Evolutionary conservation across 23 red algal species (phyloP), one percentile per base, ranked within the genome.

Genomic region (Chondrus crispus): DNA sequence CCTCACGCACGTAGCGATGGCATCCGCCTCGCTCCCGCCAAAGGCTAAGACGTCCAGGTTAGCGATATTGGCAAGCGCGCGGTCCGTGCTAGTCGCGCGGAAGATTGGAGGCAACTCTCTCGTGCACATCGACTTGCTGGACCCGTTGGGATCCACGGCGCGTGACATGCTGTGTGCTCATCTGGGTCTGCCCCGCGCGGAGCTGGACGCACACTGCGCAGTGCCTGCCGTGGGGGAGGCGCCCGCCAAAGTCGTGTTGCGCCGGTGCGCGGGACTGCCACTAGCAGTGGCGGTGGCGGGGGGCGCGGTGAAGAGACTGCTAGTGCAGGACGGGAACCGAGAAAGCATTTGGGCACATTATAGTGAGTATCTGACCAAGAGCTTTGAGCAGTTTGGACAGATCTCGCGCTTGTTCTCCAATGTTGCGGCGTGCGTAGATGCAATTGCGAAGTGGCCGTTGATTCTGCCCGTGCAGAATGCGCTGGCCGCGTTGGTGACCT

Each of bases 361-460:
- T 20, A 5, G 73, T 42, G 69, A n/a, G 18, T 90, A 90, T 81
- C 72, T 90, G 16, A 46, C 53, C 5, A 78, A 81, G 24, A 80
- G 69, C 74, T 90, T 90, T 52, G 87, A 78, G 48, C 73, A 90
- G 46, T 90, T 90, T 75, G 87, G 87, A 78, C 41, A 90, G 3
- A 80, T 90, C 69, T 90, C 64, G 38, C 71, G 87, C 74, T 51
- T 90, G 9, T 90, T 79, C 62, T 53, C 28, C 32, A 63, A 41
- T 38, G 41, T 90, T 50, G 50, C 45, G 20, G 39, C 32, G 3
- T 90, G 87, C 36, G 39, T 90, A 46, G 47, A 37, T 64, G 53
- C 52, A 38, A 55, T 90, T 20, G 57, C 3, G 16, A 33, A 76
- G 20, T 90, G 87, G 87, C 46, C 55, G 42, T n/a, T 50, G 53